phyloP scores from a whole-genome alignment of 768 basidiomycete species.

The Podaxis sp. region DNA sequence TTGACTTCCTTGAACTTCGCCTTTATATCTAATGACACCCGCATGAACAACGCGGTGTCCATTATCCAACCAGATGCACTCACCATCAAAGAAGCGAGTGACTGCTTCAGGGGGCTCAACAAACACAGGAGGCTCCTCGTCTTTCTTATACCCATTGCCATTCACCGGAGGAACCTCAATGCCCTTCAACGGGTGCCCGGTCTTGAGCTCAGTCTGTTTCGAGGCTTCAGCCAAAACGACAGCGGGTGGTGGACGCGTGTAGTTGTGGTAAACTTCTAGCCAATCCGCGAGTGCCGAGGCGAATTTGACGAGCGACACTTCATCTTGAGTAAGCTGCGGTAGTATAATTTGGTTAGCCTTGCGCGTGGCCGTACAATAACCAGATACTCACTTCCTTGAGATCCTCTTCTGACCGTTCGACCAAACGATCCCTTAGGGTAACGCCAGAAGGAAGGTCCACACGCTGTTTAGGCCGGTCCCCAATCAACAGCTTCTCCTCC shows the following conservation, averaged over 20 bases:
- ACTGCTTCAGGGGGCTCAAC: constrained; percentile 56
- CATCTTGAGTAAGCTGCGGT: constrained; percentile 56
- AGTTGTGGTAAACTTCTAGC: constrained; percentile 74
- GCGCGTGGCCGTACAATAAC: neutral
- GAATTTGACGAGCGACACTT: constrained; percentile 54
- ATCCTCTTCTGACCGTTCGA: constrained; percentile 44
- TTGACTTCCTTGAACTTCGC: constrained; percentile 43
- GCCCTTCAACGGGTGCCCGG: constrained; percentile 63
- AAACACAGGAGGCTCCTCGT: constrained; percentile 65
- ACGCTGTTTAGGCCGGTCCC: constrained; percentile 71
- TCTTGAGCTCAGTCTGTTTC: constrained; percentile 67
- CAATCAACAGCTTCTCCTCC: constrained; percentile 77
- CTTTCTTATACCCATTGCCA: constrained; percentile 57
- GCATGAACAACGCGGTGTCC: neutral
- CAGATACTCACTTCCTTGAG: constrained; percentile 41
- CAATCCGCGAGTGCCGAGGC: constrained; percentile 62
- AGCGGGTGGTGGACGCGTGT: constrained; percentile 65
- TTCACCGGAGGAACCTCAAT: constrained; percentile 46
- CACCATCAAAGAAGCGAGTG: constrained; percentile 59
- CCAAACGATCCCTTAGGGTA: constrained; percentile 56
- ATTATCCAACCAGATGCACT: constrained; percentile 6
- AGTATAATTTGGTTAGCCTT: constrained; percentile 11
- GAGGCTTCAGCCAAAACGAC: constrained; percentile 73
- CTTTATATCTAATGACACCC: constrained; percentile 42
- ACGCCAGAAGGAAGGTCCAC: constrained; percentile 42